These are phyloP conservation scores for Xerocomellus chrysenteron DNA, from an alignment of 768 basidiomycete genomes.

Conservation along the genomic window DNA sequence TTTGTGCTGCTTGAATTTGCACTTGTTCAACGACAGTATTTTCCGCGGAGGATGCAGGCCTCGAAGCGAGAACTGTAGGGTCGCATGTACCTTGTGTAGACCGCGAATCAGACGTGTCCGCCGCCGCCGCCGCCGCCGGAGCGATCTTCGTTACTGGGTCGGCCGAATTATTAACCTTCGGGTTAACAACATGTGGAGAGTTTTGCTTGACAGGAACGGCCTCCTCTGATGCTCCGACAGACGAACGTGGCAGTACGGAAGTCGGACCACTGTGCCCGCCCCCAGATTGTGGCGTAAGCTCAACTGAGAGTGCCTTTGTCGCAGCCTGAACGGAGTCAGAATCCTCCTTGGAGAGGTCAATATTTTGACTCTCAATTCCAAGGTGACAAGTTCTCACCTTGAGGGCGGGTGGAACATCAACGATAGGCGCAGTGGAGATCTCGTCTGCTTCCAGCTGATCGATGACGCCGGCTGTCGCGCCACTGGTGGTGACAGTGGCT, in stretches of 20 bases:
- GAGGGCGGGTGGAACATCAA: background rate
- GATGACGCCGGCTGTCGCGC: constrained; percentile 19
- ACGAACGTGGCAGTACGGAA: background rate
- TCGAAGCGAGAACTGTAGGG: background rate
- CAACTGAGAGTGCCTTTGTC: constrained; percentile 14
- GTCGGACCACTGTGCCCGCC: background rate
- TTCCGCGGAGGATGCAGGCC: background rate
- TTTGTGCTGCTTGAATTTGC: background rate
- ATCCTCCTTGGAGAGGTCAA: constrained; percentile 10
- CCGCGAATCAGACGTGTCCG: background rate
- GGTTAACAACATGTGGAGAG: background rate
- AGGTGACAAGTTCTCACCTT: constrained; percentile 15
- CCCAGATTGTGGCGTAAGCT: constrained; percentile 16
- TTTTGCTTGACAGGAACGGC: constrained; percentile 5
- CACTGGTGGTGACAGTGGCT: constrained; percentile 22
- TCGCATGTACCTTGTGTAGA: background rate
- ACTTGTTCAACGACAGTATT: background rate
- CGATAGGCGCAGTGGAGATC: constrained; percentile 1
- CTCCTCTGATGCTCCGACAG: constrained; percentile 8
- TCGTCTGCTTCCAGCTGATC: constrained; percentile 8
- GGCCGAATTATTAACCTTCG: background rate
- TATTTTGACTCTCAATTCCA: background rate
- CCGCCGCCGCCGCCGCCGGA: constrained; percentile 1
- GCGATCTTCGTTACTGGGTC: background rate
- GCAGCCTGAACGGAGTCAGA: background rate